phyloP scores from a whole-genome alignment of 1,284 basidiomycete species.

The Ceratobasidium sp. region DNA sequence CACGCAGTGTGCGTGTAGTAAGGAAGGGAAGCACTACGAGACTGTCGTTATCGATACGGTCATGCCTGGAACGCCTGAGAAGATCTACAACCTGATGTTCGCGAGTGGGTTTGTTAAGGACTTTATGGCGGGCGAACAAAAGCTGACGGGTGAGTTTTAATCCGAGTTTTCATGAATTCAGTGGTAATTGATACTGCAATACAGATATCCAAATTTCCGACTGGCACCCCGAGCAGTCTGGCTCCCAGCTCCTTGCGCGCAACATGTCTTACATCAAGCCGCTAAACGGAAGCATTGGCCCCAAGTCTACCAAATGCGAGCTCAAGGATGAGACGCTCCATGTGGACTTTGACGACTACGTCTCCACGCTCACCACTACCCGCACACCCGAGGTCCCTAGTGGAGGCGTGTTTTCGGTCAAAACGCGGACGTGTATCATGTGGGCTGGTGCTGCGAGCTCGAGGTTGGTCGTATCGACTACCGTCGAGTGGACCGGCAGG shows the following conservation, averaged over 20 bases:
- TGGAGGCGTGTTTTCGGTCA: slow-evolving; percentile 90
- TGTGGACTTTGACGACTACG: slow-evolving; percentile 85
- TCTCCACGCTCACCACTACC: slow-evolving; percentile 87
- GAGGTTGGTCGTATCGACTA: slow-evolving; percentile 83
- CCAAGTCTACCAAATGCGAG: slow-evolving; percentile 94
- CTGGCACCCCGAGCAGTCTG: slow-evolving; percentile 74
- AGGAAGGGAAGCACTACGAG: slow-evolving; percentile 72
- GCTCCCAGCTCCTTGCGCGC: slow-evolving; percentile 76
- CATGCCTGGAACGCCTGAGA: slow-evolving; percentile 89
- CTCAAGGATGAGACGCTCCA: slow-evolving; percentile 83
- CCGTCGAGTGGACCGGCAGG: slow-evolving; percentile 94
- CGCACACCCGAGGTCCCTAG: slow-evolving; percentile 93
- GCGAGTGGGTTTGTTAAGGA: slow-evolving; percentile 93
- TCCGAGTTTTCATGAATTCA: background rate
- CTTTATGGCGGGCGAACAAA: slow-evolving; percentile 88
- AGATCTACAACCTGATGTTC: slow-evolving; percentile 95
- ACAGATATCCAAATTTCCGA: slow-evolving; percentile 91
- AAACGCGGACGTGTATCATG: slow-evolving; percentile 91
- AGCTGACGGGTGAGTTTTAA: slow-evolving; percentile 75
- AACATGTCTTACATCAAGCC: slow-evolving; percentile 97
- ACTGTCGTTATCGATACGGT: slow-evolving; percentile 80
- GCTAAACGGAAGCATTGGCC: slow-evolving; percentile 84
- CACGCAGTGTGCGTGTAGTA: slow-evolving; percentile 80
- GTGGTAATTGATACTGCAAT: background rate
- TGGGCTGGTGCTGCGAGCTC: slow-evolving; percentile 87